These are phyloP conservation scores for Suhomyces xylopsoci DNA, from an alignment of 805 yeast species.

Conservation along the genomic window DNA sequence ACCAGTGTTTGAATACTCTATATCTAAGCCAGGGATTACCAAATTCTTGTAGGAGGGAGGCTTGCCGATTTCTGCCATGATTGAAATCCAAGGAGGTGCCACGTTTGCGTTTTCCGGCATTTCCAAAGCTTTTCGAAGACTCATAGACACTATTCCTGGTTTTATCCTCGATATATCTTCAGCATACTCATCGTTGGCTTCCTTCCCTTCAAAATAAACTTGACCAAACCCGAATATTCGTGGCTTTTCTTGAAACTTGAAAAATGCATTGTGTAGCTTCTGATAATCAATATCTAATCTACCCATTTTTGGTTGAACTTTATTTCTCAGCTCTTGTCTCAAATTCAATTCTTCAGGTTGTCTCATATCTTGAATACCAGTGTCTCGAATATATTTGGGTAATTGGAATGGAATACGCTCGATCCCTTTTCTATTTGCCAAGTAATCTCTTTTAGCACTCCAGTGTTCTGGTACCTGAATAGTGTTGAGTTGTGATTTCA, in stretches of 20 bases:
- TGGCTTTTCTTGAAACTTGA: slow-evolving; percentile 76
- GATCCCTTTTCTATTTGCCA: slow-evolving; percentile 61
- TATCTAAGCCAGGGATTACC: slow-evolving; percentile 49
- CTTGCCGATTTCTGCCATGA: slow-evolving; percentile 67
- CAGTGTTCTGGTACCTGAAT: slow-evolving; percentile 85
- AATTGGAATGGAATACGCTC: slow-evolving; percentile 71
- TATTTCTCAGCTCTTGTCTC: slow-evolving; percentile 73
- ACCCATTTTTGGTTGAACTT: slow-evolving; percentile 88
- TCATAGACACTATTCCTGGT: slow-evolving; percentile 69
- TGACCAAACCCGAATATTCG: slow-evolving; percentile 68
- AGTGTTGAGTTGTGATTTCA: slow-evolving; percentile 63
- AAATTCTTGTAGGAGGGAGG: slow-evolving; percentile 80
- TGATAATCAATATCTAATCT: slow-evolving; percentile 81
- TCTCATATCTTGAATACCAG: slow-evolving; percentile 88
- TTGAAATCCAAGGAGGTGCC: slow-evolving; percentile 77
- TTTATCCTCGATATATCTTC: slow-evolving; percentile 35
- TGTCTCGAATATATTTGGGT: slow-evolving; percentile 73
- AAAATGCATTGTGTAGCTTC: slow-evolving; percentile 80
- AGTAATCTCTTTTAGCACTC: slow-evolving; percentile 73
- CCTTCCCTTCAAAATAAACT: slow-evolving; percentile 74
- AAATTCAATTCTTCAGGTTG: slow-evolving; percentile 53
- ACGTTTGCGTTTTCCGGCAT: slow-evolving; percentile 46
- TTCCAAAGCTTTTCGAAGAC: slow-evolving; percentile 67
- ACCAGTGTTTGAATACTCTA: slow-evolving; percentile 34
- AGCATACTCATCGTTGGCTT: slow-evolving; percentile 41